Evolutionary conservation across 176 grass and related monocot species (phyloP), one percentile per base, ranked within the genome.

Genomic region (Eleusine indica): DNA sequence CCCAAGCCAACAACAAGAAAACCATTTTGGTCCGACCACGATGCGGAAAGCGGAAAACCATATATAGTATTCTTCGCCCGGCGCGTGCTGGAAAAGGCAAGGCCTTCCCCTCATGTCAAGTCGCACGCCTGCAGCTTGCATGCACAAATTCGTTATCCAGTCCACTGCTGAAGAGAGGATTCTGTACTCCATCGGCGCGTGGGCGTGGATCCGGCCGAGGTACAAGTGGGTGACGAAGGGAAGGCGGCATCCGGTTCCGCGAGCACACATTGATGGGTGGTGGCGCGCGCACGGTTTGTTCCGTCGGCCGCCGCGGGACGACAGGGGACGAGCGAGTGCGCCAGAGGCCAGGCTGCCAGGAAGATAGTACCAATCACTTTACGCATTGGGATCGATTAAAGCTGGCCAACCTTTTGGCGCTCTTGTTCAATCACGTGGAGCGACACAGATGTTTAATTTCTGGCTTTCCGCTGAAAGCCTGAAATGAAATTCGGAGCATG

Each of bases 101-200:
- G 60, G 0, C 17, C 7, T 49, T 41, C 61, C 29, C 10, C 53
- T 57, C 21, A 22, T 0, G 57, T 25, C 52, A 22, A 60, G 53
- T 60, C 61, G 61, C 60, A 25, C 11, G 61, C 11, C 61, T 3
- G 61, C 61, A 57, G 53, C 53, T 84, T 37, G 11, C 21, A 42
- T 2, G 82, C 30, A 76, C 51, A 78, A 38, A 88, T 88, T 83
- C 86, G 80, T 72, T 46, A 83, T 71, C 80, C 73, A 11, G 51
- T 2, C 2, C n/a, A 39, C 65, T 49, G 73, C 13, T 73, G 29
- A 1, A 8, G 25, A n/a, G 32, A 16, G 14, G 68, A 75, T 80
- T 51, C 57, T 75, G 70, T 63, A 42, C 69, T 68, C 69, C 47
- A 68, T n/a, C 70, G 18, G 8, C 35, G 5, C 47, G 3, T 56